Conservation (phyloP, 2,329 filamentous ascomycete genomes). For the Didymella lethalis region DNA sequence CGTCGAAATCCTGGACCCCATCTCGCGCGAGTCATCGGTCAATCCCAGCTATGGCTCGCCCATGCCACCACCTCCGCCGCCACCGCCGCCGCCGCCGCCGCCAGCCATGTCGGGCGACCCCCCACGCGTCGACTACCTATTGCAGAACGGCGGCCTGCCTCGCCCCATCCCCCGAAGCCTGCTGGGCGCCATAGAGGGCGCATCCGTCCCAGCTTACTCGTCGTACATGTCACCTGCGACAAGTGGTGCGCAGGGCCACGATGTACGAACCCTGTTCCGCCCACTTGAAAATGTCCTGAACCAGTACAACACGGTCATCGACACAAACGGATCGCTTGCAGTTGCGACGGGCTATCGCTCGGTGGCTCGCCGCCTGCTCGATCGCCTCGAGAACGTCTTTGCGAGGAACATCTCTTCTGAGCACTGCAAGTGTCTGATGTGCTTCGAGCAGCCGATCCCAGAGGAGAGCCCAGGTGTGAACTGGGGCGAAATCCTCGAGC, state of each 20-base stretch:
- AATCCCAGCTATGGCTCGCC: slow-evolving; percentile 58
- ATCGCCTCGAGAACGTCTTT: slow-evolving; percentile 93
- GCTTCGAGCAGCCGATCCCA: slow-evolving; percentile 60
- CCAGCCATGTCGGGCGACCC: slow-evolving; percentile 70
- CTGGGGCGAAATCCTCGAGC: slow-evolving; percentile 95
- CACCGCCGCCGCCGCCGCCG: slow-evolving; percentile 72
- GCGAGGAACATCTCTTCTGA: slow-evolving; percentile 88
- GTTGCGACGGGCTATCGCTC: slow-evolving; percentile 96
- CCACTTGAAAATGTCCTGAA: slow-evolving; percentile 84
- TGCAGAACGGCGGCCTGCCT: slow-evolving; percentile 84
- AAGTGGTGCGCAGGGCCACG: slow-evolving; percentile 53
- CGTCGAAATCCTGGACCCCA: slow-evolving; percentile 54
- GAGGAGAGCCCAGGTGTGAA: slow-evolving; percentile 72
- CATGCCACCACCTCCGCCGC: slow-evolving; percentile 45
- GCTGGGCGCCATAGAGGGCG: slow-evolving; percentile 67
- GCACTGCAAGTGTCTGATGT: slow-evolving; percentile 87
- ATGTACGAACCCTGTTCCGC: slow-evolving; percentile 78
- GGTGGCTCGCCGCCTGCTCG: slow-evolving; percentile 86
- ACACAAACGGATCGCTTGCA: slow-evolving; percentile 85
- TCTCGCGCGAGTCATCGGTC: slow-evolving; percentile 44
- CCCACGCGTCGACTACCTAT: slow-evolving; percentile 88
- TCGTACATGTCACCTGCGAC: slow-evolving; percentile 63
- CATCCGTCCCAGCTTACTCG: slow-evolving; percentile 66
- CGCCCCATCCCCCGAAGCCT: slow-evolving; percentile 77
- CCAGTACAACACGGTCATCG: slow-evolving; percentile 82